Base-by-base conservation (phyloP, 805 yeast genomes). In the Zygoascus flipseniorum region DNA sequence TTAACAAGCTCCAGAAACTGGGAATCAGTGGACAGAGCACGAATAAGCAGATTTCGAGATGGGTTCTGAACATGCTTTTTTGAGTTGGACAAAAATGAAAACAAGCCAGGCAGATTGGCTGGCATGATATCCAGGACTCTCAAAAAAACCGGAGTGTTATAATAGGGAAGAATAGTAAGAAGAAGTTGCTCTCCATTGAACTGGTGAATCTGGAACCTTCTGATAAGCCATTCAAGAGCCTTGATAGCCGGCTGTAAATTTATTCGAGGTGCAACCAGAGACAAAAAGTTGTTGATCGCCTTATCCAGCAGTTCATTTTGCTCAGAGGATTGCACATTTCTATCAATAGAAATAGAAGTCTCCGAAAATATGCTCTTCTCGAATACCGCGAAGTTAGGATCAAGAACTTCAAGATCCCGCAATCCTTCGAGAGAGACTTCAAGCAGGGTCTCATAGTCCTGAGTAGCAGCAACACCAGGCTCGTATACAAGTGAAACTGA, bases 181-280 rank as follows among this genome's bases (percentile, higher is more conserved):
- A 93, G 65, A 32, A 93, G 65, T 52, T 74, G 66, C 67, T 92
- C 98, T 0, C 89, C 72, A 63, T 86, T 89, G 62, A 85, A 83
- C 48, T 86, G 75, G 65, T 93, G 90, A 59, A 89, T 81, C 42
- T 89, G 72, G 83, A 93, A 73, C 61, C 98, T 79, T 72, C 99
- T 84, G 18, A 93, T 84, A 23, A 90, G 80, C 99, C 99, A 93
- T 72, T 93, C 99, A 11, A 89, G 75, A 5, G 97, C 92, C 61
- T 83, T 83, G 49, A 88, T 63, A 2, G 97, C 78, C 23, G 95
- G 87, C 20, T 82, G 77, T 51, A 89, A 70, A 58, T 81, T 78
- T 78, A 92, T 81, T 67, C 82, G 83, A 1, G 95, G 88, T 2
- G 95, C 83, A 9, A 83, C 74, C 59, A 92, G 73, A 54, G 83